Conservation (phyloP, 495 filamentous ascomycete genomes). For the Oidiodendron maius region DNA sequence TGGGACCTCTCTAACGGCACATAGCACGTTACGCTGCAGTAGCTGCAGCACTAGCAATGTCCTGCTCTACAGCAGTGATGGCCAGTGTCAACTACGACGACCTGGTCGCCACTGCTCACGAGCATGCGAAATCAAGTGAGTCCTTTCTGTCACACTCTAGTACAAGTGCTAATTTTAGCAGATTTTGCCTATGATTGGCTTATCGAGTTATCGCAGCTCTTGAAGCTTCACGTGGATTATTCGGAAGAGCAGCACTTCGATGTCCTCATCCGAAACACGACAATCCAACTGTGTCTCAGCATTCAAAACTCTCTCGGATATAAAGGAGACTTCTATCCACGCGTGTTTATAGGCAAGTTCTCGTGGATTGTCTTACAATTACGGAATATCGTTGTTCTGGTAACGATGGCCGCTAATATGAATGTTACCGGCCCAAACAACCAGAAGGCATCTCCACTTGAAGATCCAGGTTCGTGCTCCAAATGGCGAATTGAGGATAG, state of each 20-base stretch:
- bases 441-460: slow-evolving; percentile 45
- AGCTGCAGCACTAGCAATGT: slow-evolving; percentile 31
- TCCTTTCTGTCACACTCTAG: not conserved
- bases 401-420: slow-evolving; percentile 52
- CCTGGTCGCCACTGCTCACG: slow-evolving; percentile 58
- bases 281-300: slow-evolving; percentile 63
- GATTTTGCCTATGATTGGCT: slow-evolving; percentile 49
- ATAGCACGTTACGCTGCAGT: slow-evolving; percentile 34
- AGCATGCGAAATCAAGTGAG: slow-evolving; percentile 36
- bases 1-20: slow-evolving; percentile 1
- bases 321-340: slow-evolving; percentile 49
- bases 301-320: slow-evolving; percentile 65
- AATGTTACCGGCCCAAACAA: slow-evolving; percentile 33
- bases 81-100: slow-evolving; percentile 65
- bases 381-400: slow-evolving; percentile 61
- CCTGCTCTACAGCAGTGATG: slow-evolving; percentile 39
- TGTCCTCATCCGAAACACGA: slow-evolving; percentile 59
- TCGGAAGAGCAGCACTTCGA: slow-evolving; percentile 62
- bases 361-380: slow-evolving; percentile 70
- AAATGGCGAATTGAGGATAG: no score
- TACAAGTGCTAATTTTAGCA: slow-evolving; percentile 31
- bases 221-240: slow-evolving; percentile 65
- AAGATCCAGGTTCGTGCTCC: slow-evolving; percentile 46
- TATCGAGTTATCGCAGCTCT: slow-evolving; percentile 56
- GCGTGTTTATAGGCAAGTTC: slow-evolving; percentile 59